phyloP scores from a whole-genome alignment of 768 basidiomycete species.

The Rhodosporidiobolus sp. region DNA sequence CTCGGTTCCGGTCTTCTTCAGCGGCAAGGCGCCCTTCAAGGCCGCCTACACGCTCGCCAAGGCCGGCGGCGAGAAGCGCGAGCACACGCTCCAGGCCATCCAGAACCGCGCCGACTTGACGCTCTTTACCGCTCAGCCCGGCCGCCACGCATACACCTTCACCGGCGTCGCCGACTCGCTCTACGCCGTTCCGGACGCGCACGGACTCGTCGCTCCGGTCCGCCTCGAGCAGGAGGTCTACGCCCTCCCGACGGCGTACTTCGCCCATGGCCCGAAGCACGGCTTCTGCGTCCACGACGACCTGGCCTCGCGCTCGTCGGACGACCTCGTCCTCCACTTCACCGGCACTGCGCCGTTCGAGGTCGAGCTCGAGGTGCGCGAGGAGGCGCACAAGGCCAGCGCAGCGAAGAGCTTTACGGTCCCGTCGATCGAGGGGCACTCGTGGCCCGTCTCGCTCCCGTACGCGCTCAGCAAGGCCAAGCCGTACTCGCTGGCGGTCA shows the following conservation, averaged over 20 bases:
- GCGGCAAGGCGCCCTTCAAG: conserved; percentile 39
- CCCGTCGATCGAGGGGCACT: conserved; percentile 51
- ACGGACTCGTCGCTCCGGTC: conserved; percentile 24
- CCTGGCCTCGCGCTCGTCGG: conserved; percentile 20
- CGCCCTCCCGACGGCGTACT: conserved; percentile 37
- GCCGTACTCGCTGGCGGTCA: conserved; percentile 72
- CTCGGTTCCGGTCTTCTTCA: conserved; percentile 13
- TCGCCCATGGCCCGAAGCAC: conserved; percentile 21
- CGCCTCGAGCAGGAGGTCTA: conserved; percentile 44
- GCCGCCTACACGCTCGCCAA: conserved; percentile 34
- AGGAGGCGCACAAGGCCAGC: conserved; percentile 63
- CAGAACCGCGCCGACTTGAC: conserved; percentile 41
- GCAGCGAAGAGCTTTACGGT: conserved; percentile 62
- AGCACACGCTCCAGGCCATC: conserved; percentile 36
- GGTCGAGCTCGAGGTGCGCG: conserved; percentile 63
- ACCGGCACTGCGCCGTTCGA: conserved; percentile 84
- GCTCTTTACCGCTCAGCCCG: conserved; percentile 38
- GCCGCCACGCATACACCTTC: conserved; percentile 40
- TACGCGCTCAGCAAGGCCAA: conserved; percentile 73
- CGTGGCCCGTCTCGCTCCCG: conserved; percentile 72
- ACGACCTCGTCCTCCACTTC: conserved; percentile 64
- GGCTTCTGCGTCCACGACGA: conserved; percentile 44
- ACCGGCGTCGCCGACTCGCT: conserved; percentile 40
- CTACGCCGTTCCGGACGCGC: conserved; percentile 27
- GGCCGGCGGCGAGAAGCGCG: conserved; percentile 15